phyloP scores from a whole-genome alignment of 257 asterid species.

The Rhazya stricta region DNA sequence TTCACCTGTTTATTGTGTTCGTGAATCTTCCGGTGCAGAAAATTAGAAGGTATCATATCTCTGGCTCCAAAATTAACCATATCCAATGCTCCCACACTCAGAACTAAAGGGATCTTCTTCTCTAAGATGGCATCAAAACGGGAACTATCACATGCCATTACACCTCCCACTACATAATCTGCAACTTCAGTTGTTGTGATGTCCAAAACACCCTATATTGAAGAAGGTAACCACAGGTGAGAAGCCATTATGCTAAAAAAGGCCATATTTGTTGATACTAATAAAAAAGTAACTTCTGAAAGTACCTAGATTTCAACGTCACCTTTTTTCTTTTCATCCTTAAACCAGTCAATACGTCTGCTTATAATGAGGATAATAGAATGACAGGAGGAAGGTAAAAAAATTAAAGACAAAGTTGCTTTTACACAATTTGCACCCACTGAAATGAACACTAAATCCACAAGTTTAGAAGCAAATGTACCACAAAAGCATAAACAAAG shows the following conservation, averaged over 20 bases:
- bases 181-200: slow-evolving; percentile 95
- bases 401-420: background rate
- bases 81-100: slow-evolving; percentile 93
- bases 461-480: background rate
- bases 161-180: slow-evolving; percentile 87
- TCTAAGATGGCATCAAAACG: slow-evolving; percentile 81
- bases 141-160: slow-evolving; percentile 81
- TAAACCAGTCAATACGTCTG: background rate
- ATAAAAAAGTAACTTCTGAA: background rate
- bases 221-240: slow-evolving; percentile 9
- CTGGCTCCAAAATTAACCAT: slow-evolving; percentile 92
- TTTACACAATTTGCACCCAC: background rate
- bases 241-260: background rate
- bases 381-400: background rate
- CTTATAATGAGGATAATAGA: background rate
- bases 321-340: background rate
- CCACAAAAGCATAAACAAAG: background rate
- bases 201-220: slow-evolving; percentile 77
- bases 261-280: background rate
- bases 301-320: background rate
- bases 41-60: slow-evolving; percentile 60
- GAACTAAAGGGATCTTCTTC: slow-evolving; percentile 79
- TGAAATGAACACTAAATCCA: background rate
- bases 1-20: slow-evolving; percentile 84
- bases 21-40: slow-evolving; percentile 59